Evolutionary conservation across 768 basidiomycete species (phyloP).

Genomic region (Leccinum obscurum): DNA sequence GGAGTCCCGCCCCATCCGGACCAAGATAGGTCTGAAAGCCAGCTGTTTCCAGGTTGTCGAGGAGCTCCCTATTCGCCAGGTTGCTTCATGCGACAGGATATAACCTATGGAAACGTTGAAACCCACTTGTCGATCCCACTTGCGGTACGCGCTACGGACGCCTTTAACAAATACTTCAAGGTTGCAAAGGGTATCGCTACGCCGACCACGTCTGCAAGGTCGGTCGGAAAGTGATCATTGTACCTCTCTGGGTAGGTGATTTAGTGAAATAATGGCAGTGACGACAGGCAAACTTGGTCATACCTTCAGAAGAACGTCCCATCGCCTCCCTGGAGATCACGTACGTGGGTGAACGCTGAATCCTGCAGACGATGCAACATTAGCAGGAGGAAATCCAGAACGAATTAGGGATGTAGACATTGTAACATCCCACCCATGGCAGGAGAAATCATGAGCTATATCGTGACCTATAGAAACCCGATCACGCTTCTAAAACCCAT

Average conservation of each 20-base stretch:
- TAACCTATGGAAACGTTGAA: background rate
- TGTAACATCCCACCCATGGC: constrained; percentile 30
- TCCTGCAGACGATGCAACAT: constrained; percentile 7
- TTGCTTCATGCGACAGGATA: background rate
- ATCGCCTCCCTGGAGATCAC: background rate
- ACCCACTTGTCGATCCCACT: background rate
- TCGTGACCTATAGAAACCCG: constrained; percentile 34
- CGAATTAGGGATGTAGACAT: constrained; percentile 15
- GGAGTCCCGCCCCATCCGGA: background rate
- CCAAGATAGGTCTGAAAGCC: background rate
- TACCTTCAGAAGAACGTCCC: background rate
- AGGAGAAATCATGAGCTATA: constrained; percentile 37
- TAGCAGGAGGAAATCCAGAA: constrained; percentile 32
- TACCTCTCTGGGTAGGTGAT: background rate
- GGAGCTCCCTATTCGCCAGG: background rate
- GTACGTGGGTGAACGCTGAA: background rate
- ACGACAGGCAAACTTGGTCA: background rate
- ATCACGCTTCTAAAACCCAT: background rate
- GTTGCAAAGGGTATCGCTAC: background rate
- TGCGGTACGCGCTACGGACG: background rate
- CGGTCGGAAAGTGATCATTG: background rate
- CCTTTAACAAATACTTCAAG: background rate
- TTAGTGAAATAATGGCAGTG: background rate
- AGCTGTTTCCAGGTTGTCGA: background rate
- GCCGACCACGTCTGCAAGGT: background rate